phyloP scores from a whole-genome alignment of 176 grass and related monocot genomes.

The Bonia amplexicaulis region DNA sequence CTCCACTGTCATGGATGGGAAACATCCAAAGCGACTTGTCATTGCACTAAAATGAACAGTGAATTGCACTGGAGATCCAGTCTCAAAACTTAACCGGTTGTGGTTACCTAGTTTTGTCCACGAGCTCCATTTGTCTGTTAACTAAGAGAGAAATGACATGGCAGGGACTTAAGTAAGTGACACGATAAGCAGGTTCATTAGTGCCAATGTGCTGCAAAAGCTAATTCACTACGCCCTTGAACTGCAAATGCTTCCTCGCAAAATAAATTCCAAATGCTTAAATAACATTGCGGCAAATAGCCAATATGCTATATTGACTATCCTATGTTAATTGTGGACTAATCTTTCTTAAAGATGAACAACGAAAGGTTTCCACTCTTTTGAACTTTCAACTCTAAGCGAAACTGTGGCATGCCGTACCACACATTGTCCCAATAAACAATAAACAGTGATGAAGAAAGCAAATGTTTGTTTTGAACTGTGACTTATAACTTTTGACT shows the following conservation, averaged over 20 bases:
- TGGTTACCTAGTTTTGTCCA: background rate
- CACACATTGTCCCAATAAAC: background rate
- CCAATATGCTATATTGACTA: background rate
- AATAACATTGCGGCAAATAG: background rate
- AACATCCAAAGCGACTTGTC: background rate
- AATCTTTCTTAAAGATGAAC: background rate
- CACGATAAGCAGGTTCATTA: background rate
- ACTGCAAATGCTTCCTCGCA: background rate
- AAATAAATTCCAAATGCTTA: background rate
- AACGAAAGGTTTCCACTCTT: background rate
- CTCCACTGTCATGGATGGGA: background rate
- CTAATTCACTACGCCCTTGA: background rate
- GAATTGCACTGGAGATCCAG: background rate
- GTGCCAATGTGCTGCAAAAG: constrained; percentile 7
- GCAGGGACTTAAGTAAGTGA: background rate
- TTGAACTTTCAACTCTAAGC: background rate
- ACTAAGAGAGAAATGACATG: background rate
- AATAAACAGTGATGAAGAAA: background rate
- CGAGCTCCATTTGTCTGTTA: background rate
- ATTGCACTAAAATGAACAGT: background rate
- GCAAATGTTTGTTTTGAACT: background rate
- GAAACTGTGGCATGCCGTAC: background rate
- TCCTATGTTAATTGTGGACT: background rate
- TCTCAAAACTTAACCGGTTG: background rate
- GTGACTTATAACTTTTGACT: too few relatives aligned